Evolutionary conservation across 352 stramenopile species (phyloP), one percentile per base, ranked within the genome.

Genomic region (Blastocystis sp.): DNA sequence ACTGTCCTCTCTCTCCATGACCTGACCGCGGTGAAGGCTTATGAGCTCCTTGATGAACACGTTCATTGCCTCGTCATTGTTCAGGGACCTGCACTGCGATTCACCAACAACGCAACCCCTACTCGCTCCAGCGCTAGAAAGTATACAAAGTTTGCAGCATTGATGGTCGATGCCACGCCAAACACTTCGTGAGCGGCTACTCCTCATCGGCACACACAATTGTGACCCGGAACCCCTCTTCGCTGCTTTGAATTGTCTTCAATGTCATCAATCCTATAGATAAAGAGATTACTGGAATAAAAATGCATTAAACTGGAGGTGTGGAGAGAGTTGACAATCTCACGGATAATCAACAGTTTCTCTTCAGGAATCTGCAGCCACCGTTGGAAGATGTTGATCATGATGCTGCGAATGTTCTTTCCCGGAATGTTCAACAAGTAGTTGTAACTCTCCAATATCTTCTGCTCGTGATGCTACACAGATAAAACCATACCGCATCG

Each of bases 141-240:
- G 89, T 98, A 98, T 6, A 98, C 95, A 91, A 98, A 98, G 89
- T 98, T 98, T 70, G 95, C 95, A 84, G 92, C 96, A 91, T 98
- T 98, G 90, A 98, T 98, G 17, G 95, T 97, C 40, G 93, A 93
- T 0, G 96, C 93, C 6, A 98, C 91, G 43, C 96, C 96, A 90
- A 97, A 98, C 90, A 98, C 97, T 6, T 93, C 92, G 90, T 98
- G 96, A 38, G 96, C 95, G 19, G 98, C 95, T 11, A 57, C 24
- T 4, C n/a, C 21, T 76, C n/a, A 54, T 2, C 21, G 9, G 54
- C 28, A 57, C 14, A 9, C 48, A 3, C 2, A 57, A 14, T 38
- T 17, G 28, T 11, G 6, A 76, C 66, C 66, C 38, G 95, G 95
- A 54, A 92, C 87, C 1, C 95, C 95, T 7, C 96, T 91, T n/a